Evolutionary conservation across 495 filamentous ascomycete species (phyloP), one percentile per base, ranked within the genome.

Genomic region (Aspergillus cristatus): DNA sequence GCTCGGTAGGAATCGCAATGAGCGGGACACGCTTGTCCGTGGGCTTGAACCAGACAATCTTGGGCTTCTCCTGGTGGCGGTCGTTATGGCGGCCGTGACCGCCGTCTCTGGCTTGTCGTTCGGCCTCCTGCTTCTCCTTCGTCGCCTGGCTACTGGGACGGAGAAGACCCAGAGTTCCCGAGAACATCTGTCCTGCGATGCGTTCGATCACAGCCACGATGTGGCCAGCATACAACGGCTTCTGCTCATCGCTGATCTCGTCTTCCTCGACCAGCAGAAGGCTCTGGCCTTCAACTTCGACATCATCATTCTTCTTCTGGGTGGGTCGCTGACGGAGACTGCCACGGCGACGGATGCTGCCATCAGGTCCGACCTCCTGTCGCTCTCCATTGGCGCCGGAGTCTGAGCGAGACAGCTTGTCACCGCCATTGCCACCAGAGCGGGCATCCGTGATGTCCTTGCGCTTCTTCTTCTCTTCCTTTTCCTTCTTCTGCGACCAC

Each of bases 31-130:
- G 84, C 73, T 98, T 98, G 61, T 98, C 91, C 1, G 91, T 98
- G 38, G 91, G 91, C 71, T 98, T 98, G 71, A 98, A 98, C 91
- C 91, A 98, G 22, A 98, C 91, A 64, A 98, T 98, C 79, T 98
- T 98, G 28, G 91, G 91, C 63, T 95, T 97, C 37, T 98, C 93
- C 57, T 87, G 88, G 40, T 87, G 79, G 34, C 89, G 81, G 28
- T 85, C 82, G 37, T 93, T 81, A 29, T 78, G 75, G 37, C 90
- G 86, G 37, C 78, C 75, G 38, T 68, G 70, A 37, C 69, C 70
- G 18, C 91, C 91, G 56, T 97, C 93, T 48, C 93, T 80, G 48
- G 88, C 86, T 35, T 82, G 80, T 34, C 91, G 80, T 62, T 98
- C 91, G 31, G 91, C 91, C 62, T 98, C 91, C 58, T 98, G 91